phyloP scores from a whole-genome alignment of 805 yeast species.

The Metschnikowia shivogae region DNA sequence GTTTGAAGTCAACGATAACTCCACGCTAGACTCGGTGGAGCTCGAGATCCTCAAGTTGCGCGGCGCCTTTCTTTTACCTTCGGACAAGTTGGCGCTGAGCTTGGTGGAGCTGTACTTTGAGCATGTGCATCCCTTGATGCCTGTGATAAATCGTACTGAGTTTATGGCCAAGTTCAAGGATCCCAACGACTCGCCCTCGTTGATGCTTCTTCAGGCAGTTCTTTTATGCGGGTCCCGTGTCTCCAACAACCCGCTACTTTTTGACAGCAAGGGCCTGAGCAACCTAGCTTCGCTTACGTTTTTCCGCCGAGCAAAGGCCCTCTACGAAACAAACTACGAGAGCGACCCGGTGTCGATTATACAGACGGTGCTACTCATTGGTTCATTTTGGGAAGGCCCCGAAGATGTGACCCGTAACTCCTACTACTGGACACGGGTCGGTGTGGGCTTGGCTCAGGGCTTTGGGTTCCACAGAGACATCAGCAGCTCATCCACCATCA shows the following conservation, averaged over 20 bases:
- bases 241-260: slow-evolving; percentile 48
- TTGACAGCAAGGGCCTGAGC: slow-evolving; percentile 50
- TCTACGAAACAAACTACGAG: slow-evolving; percentile 68
- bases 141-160: slow-evolving; percentile 58
- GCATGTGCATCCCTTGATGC: slow-evolving; percentile 63
- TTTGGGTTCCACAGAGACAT: slow-evolving; percentile 69
- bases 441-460: slow-evolving; percentile 68
- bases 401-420: slow-evolving; percentile 64
- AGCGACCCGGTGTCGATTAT: slow-evolving; percentile 57
- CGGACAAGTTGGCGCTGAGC: slow-evolving; percentile 52
- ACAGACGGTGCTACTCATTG: slow-evolving; percentile 59
- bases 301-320: slow-evolving; percentile 68
- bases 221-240: slow-evolving; percentile 65
- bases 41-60: slow-evolving; percentile 57
- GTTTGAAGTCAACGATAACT: slow-evolving; percentile 30
- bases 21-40: slow-evolving; percentile 51
- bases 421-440: slow-evolving; percentile 67
- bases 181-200: slow-evolving; percentile 56
- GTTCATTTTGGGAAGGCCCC: slow-evolving; percentile 72
- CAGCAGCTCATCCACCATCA: slow-evolving; percentile 35
- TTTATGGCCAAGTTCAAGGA: slow-evolving; percentile 57
- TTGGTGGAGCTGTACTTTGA: slow-evolving; percentile 60
- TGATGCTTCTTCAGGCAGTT: slow-evolving; percentile 64
- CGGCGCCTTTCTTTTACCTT: slow-evolving; percentile 72
- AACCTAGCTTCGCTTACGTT: slow-evolving; percentile 49